Evolutionary conservation across 192 early-diverging fungal genomes (phyloP).

Genomic region (Rhizophagus prolifer): DNA sequence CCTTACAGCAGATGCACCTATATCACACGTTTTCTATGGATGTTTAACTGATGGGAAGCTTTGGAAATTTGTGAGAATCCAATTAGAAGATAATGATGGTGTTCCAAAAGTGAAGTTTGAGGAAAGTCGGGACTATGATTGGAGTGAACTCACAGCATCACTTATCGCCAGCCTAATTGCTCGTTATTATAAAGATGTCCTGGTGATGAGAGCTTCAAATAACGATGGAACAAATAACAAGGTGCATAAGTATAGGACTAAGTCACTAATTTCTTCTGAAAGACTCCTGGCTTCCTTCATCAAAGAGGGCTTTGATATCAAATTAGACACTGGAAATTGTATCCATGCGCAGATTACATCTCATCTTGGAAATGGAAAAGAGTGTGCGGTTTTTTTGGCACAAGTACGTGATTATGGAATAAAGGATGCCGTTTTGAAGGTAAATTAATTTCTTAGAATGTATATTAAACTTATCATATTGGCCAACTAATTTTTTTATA

Average conservation of each 20-base stretch:
- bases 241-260: constrained; percentile 23
- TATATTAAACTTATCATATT: constrained; percentile 28
- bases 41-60: constrained; percentile 18
- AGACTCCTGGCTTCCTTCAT: constrained; percentile 27
- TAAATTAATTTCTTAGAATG: constrained; percentile 25
- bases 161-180: neutral
- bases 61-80: constrained; percentile 17
- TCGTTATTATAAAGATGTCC: neutral
- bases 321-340: constrained; percentile 21
- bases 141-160: neutral
- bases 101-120: constrained; percentile 11
- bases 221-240: constrained; percentile 8
- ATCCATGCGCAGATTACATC: constrained; percentile 25
- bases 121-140: neutral
- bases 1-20: constrained; percentile 18
- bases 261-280: constrained; percentile 18
- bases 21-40: constrained; percentile 20
- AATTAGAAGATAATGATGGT: neutral
- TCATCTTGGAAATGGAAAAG: constrained; percentile 19
- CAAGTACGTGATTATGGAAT: constrained; percentile 29
- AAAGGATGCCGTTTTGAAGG: constrained; percentile 30
- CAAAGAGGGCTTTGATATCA: constrained; percentile 12
- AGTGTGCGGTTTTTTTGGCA: constrained; percentile 28
- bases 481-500: constrained; percentile 16
- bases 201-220: neutral